Evolutionary conservation across 257 asterid species (phyloP).

Genomic region (Oldenlandia corymbosa): DNA sequence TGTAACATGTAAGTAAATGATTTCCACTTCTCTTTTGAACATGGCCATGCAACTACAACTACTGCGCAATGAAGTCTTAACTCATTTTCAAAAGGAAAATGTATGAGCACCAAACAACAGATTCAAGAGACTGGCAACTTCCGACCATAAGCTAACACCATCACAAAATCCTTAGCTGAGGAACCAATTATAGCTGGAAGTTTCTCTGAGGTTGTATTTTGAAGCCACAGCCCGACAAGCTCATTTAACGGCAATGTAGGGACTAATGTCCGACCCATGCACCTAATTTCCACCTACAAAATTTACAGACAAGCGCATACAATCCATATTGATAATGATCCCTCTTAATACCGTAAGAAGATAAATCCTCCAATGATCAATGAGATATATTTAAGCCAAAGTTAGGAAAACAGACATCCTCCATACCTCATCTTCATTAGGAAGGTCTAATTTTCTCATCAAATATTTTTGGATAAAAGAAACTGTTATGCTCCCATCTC

Average conservation of each 20-base stretch:
- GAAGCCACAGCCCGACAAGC: conserved; percentile 80
- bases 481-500: conserved; percentile 80
- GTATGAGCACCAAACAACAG: conserved; percentile 2
- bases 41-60: conserved; percentile 6
- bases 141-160: conserved; percentile 76
- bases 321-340: background rate
- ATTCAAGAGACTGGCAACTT: conserved; percentile 34
- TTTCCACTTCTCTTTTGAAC: conserved; percentile 8
- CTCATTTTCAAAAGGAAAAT: conserved; percentile 7
- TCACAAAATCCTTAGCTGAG: conserved; percentile 83
- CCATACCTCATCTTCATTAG: conserved; percentile 74
- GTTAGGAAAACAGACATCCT: background rate
- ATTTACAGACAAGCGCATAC: background rate
- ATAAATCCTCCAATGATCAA: background rate
- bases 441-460: conserved; percentile 69
- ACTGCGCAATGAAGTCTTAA: background rate
- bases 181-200: conserved; percentile 65
- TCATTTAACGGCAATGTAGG: conserved; percentile 61
- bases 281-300: conserved; percentile 74
- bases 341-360: background rate
- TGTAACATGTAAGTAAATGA: background rate
- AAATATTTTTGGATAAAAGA: conserved; percentile 78
- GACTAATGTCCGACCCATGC: conserved; percentile 68
- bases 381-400: background rate
- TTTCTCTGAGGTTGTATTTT: conserved; percentile 35